Conservation (phyloP, 768 basidiomycete genomes). For the Tricholoma hemisulphureum region DNA sequence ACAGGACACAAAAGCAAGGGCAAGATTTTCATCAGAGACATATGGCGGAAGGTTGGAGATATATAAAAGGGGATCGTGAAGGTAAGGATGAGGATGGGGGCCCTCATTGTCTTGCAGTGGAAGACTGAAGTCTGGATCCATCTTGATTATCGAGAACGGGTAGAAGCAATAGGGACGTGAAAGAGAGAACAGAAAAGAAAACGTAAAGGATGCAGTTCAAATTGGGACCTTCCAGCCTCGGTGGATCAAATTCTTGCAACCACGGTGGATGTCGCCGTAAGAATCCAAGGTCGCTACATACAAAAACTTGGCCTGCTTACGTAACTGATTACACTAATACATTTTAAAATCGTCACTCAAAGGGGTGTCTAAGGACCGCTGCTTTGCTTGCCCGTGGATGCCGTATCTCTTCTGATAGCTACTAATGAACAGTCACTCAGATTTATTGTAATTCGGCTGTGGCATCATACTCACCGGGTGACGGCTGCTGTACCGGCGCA, state of each 20-base stretch:
- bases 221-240: constrained; percentile 9
- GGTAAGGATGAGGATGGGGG: constrained; percentile 72
- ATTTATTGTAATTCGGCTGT: background rate
- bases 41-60: constrained; percentile 74
- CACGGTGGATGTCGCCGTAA: constrained; percentile 27
- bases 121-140: constrained; percentile 44
- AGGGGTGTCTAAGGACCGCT: too few relatives aligned
- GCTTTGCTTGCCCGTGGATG: background rate
- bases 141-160: constrained; percentile 34
- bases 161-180: constrained; percentile 12
- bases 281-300: background rate
- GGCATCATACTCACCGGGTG: background rate
- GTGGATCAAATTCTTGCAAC: constrained; percentile 12
- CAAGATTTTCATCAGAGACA: constrained; percentile 75
- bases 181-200: constrained; percentile 14
- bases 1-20: constrained; percentile 68
- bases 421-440: background rate
- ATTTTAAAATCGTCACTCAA: background rate
- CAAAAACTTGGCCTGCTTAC: constrained; percentile 20
- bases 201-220: constrained; percentile 8
- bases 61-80: constrained; percentile 80
- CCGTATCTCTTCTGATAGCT: background rate
- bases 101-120: constrained; percentile 33
- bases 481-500: background rate
- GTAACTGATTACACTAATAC: constrained; percentile 7